Base-by-base conservation (phyloP, 331 rosid species). In the Prunus yedoensis region DNA sequence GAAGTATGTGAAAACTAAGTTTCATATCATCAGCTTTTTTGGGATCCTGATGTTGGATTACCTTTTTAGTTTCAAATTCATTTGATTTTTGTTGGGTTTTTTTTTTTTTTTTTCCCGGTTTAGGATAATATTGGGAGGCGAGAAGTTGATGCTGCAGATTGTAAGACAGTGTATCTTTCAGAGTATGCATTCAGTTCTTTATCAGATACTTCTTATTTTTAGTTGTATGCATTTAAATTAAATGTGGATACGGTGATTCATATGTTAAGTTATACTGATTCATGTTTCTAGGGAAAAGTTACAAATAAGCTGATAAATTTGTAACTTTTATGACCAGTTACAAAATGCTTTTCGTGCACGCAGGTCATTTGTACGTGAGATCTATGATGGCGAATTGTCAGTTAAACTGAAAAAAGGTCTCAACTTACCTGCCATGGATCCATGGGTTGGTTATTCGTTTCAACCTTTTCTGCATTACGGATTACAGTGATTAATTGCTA, bases 401-500 rank as follows among this genome's bases (percentile, higher is more conserved):
- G 67, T 94, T 66, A 94, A 88, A 88, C 85, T 94, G 87, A 90
- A 90, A 81, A 89, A 90, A 79, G 99, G 99, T 43, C 27, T 84
- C 75, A 74, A 84, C 69, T 85, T 94, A 68, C 99, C 97, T 60
- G 93, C 93, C 74, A 94, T 92, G 97, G 97, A 94, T 82, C 97
- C 86, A 61, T 94, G 99, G 99, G 97, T 94, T 75, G 62, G 91
- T 81, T 76, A 4, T 65, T 68, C 35, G 70, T 60, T 57, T 46
- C 73, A 47, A 56, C 65, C 64, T 51, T 73, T 68, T 74, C 49
- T 60, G 43, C 47, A 38, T 49, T 13, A 49, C 50, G 35, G 51
- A 59, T 20, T 46, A 57, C 35, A n/a, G 27, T 59, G 59, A 35
- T 47, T 64, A 75, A 35, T 75, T 58, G 25, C 18, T 74, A 27